Percentiles rank a stretch among this genome's conserved stretches.
phyloP scores from a whole-genome alignment of 2,329 filamentous ascomycete species.

The Grosmannia serpens region DNA sequence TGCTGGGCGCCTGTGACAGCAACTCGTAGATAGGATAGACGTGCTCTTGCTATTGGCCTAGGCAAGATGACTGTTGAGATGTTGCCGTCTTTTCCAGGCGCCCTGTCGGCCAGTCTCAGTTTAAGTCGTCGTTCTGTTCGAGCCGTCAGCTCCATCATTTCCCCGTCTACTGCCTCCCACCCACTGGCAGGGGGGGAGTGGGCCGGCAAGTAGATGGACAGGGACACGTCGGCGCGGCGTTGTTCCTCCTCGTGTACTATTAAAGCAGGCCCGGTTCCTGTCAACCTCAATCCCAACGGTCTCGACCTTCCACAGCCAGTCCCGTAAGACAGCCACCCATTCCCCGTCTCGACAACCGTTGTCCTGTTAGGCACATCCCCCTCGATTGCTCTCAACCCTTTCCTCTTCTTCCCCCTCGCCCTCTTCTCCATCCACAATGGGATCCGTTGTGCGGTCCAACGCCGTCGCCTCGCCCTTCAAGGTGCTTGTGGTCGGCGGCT shows the following conservation, averaged over 20 bases:
- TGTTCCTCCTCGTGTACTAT: neutral
- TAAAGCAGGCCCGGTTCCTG: neutral
- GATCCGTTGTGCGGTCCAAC: constrained; percentile 5
- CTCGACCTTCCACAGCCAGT: neutral
- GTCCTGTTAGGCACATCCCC: neutral
- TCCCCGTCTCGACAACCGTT: neutral
- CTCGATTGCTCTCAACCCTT: neutral
- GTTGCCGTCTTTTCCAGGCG: neutral
- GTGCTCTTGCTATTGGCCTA: neutral
- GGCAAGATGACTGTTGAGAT: neutral
- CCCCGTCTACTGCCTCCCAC: neutral
- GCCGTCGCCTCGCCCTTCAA: constrained; percentile 26
- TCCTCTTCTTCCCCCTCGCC: neutral
- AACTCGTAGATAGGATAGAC: neutral
- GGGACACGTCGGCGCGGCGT: neutral
- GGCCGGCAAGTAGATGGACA: neutral
- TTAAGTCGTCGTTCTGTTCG: neutral
- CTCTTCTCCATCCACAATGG: constrained; percentile 1
- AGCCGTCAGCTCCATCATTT: neutral
- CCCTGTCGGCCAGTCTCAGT: neutral
- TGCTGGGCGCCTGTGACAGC: no score
- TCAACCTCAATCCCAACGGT: neutral
- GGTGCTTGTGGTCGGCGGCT: constrained; percentile 58
- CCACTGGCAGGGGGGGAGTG: neutral
- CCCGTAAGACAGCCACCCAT: neutral